phyloP scores from a whole-genome alignment of 1,284 basidiomycete species.

The Trichosporon sp. region DNA sequence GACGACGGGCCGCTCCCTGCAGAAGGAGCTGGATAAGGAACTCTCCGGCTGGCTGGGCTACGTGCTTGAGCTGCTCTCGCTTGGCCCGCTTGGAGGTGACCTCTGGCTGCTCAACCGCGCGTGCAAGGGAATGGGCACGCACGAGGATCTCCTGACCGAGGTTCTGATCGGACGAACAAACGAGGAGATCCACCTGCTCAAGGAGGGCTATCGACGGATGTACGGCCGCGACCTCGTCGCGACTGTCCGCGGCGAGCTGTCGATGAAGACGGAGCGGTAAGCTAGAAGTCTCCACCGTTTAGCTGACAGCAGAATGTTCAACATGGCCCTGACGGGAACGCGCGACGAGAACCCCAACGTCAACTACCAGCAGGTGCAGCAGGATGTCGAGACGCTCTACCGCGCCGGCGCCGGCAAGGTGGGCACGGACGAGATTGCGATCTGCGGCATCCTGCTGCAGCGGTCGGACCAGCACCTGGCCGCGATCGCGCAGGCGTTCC shows the following conservation, averaged over 20 bases:
- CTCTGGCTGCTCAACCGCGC: constrained; percentile 42
- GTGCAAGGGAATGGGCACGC: constrained; percentile 45
- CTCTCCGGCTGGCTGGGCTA: constrained; percentile 46
- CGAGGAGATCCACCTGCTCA: constrained; percentile 47
- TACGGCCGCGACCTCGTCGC: constrained; percentile 42
- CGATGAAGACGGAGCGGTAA: constrained; percentile 48
- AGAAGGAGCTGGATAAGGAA: constrained; percentile 47
- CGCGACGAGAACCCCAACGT: constrained; percentile 45
- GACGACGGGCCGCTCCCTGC: constrained; percentile 35
- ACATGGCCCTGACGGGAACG: constrained; percentile 45
- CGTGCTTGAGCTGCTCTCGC: constrained; percentile 40
- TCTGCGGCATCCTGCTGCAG: constrained; percentile 46
- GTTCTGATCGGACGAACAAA: constrained; percentile 46
- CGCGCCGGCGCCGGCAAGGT: constrained; percentile 44
- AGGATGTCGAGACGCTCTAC: constrained; percentile 45
- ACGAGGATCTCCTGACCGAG: constrained; percentile 48
- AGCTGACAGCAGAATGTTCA: constrained; percentile 35
- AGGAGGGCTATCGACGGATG: constrained; percentile 42
- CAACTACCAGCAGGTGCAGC: constrained; percentile 44
- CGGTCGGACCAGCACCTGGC: constrained; percentile 44
- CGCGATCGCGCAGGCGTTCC: constrained; percentile 44
- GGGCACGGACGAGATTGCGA: constrained; percentile 49
- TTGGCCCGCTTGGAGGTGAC: constrained; percentile 47
- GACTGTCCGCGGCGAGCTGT: constrained; percentile 45
- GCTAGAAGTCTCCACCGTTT: not conserved